Evolutionary conservation across 345 rosid species (phyloP).

Genomic region (Populus pruinosa): DNA sequence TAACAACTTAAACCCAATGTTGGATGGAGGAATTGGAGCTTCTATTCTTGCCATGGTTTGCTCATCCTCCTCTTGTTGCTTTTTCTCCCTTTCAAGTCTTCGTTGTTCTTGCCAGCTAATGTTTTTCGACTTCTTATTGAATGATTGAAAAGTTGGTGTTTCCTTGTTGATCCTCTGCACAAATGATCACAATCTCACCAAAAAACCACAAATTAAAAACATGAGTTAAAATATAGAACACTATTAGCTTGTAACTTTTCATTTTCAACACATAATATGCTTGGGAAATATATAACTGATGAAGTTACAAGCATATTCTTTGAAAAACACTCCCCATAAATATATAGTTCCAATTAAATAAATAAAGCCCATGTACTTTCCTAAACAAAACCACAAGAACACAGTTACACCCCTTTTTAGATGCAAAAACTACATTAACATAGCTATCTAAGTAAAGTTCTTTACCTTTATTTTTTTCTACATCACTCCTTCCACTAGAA

Average conservation of each 20-base stretch:
- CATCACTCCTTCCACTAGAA: too few relatives aligned
- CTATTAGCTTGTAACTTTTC: neutral
- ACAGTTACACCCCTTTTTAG: too few relatives aligned
- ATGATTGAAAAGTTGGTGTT: conserved; percentile 34
- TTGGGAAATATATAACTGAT: too few relatives aligned
- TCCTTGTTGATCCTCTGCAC: conserved; percentile 38
- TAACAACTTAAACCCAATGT: conserved; percentile 81
- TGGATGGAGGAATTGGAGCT: conserved; percentile 77
- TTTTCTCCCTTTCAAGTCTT: conserved; percentile 67
- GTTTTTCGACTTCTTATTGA: conserved; percentile 60
- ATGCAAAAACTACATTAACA: too few relatives aligned
- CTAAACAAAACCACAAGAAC: too few relatives aligned
- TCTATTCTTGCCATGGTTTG: conserved; percentile 64
- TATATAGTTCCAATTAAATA: too few relatives aligned
- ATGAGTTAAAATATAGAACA: neutral
- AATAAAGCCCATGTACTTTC: too few relatives aligned
- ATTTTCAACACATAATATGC: neutral
- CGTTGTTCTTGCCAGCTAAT: conserved; percentile 70
- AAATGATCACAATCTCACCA: neutral
- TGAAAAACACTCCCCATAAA: too few relatives aligned
- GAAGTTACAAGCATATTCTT: too few relatives aligned
- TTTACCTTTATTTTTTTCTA: too few relatives aligned
- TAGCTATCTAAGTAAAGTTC: too few relatives aligned
- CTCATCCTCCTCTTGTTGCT: conserved; percentile 72
- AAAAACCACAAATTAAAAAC: neutral